Conservation (phyloP, 1,284 basidiomycete species). For the Thecaphora thlaspeos region DNA sequence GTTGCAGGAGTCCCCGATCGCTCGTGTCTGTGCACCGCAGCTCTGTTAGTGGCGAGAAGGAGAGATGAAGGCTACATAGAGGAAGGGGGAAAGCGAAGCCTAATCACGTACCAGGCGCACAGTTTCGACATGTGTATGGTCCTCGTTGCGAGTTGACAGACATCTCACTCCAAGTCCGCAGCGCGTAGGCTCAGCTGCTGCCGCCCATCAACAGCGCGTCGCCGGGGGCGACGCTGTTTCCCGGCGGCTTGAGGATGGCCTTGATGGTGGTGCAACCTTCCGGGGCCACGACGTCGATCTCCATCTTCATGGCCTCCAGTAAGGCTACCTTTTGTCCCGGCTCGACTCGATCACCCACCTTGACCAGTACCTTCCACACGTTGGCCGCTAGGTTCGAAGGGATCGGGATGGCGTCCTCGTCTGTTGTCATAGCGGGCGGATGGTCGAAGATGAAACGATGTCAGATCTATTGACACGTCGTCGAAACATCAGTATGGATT, state of each 20-base stretch:
- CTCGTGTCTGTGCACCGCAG: too few species aligned
- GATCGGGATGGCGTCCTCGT: slow-evolving; percentile 26
- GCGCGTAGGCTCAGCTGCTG: neutral
- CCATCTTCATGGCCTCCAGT: slow-evolving; percentile 74
- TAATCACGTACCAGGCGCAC: too few species aligned
- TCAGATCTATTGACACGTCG: too few species aligned
- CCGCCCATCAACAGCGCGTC: slow-evolving; percentile 12
- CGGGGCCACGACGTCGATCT: slow-evolving; percentile 52
- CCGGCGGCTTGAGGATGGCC: slow-evolving; percentile 12
- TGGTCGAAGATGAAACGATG: neutral
- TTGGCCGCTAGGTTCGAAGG: slow-evolving; percentile 64
- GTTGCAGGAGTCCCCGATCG: too few species aligned
- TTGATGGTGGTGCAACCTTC: slow-evolving; percentile 5
- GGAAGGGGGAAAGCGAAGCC: too few species aligned
- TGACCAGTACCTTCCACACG: slow-evolving; percentile 65
- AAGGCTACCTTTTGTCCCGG: slow-evolving; percentile 64
- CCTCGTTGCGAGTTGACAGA: too few species aligned
- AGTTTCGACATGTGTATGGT: too few species aligned
- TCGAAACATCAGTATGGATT: too few species aligned
- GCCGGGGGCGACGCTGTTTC: slow-evolving; percentile 13
- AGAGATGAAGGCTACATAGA: too few species aligned
- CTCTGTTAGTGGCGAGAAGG: too few species aligned
- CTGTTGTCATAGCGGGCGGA: neutral
- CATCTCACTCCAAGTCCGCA: too few species aligned
- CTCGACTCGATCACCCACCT: slow-evolving; percentile 62